Conservation (phyloP, 306 rosid genomes). For the Canavalia ensiformis region DNA sequence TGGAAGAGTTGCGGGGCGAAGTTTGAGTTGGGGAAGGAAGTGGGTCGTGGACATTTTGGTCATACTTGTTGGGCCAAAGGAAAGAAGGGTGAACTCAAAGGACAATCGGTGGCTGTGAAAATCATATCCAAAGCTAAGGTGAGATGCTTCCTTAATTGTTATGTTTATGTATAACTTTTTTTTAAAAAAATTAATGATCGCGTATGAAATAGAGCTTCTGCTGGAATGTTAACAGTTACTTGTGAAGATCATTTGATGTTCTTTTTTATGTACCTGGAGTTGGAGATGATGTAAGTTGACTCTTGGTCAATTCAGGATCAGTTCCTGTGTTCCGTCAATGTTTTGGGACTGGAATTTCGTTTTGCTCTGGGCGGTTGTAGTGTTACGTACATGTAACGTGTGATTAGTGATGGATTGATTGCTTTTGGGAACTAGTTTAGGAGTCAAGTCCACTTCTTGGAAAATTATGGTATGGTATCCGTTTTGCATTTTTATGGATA, state of each 20-base stretch:
- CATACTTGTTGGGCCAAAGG: constrained; percentile 94
- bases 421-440: constrained; percentile 28
- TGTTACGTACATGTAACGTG: neutral
- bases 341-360: constrained; percentile 38
- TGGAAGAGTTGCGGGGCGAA: constrained; percentile 81
- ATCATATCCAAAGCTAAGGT: constrained; percentile 96
- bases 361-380: constrained; percentile 16
- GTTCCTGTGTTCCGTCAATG: constrained; percentile 13
- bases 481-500: constrained; percentile 36
- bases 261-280: constrained; percentile 26
- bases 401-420: constrained; percentile 21
- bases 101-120: constrained; percentile 90
- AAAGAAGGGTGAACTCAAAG: constrained; percentile 89
- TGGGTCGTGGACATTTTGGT: constrained; percentile 99
- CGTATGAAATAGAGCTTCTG: neutral
- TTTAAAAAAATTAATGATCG: too few species aligned
- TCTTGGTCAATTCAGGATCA: constrained; percentile 51
- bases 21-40: constrained; percentile 90
- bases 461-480: neutral
- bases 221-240: neutral
- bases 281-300: constrained; percentile 44
- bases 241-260: constrained; percentile 36
- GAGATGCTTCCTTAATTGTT: neutral
- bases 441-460: constrained; percentile 31
- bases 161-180: neutral